A percentile compares a stretch with the other conserved stretches of the same genome.
Evolutionary conservation across 2,329 filamentous ascomycete species (phyloP).

Genomic region (Fusarium anthophilum): DNA sequence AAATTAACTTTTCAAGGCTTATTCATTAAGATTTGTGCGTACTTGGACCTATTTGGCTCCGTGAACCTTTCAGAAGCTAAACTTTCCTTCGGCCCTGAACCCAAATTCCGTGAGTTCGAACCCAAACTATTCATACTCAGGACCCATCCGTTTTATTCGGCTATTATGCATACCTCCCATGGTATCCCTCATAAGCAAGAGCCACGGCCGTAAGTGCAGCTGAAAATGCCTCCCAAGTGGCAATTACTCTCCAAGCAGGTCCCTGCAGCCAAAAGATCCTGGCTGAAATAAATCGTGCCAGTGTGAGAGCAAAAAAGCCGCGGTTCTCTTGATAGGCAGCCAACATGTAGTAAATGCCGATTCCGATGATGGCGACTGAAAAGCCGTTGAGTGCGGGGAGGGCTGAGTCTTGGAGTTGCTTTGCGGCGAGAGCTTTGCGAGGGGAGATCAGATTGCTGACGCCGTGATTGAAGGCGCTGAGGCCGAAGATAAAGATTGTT

Average conservation of each 20-base stretch:
- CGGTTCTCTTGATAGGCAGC: slow-evolving; percentile 12
- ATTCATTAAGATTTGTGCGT: neutral
- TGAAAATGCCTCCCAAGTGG: slow-evolving; percentile 7
- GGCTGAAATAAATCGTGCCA: slow-evolving; percentile 6
- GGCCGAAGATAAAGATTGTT: slow-evolving; percentile 19
- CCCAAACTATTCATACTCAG: neutral
- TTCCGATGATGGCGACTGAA: slow-evolving; percentile 21
- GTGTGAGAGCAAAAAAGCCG: slow-evolving; percentile 1
- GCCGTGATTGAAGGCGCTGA: slow-evolving; percentile 24
- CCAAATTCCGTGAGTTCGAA: neutral
- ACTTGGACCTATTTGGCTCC: neutral
- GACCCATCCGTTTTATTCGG: neutral
- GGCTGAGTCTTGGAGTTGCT: slow-evolving; percentile 13
- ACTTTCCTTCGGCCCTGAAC: neutral
- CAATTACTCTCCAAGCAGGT: slow-evolving; percentile 16
- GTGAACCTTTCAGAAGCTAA: rapidly evolving
- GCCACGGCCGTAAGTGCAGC: neutral
- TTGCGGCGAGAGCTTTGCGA: slow-evolving; percentile 15
- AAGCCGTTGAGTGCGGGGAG: slow-evolving; percentile 26
- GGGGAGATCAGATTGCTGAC: slow-evolving; percentile 22
- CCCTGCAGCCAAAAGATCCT: slow-evolving; percentile 17
- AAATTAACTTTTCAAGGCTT: neutral
- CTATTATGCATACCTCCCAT: neutral
- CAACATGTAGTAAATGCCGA: slow-evolving; percentile 19
- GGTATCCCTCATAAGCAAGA: neutral